Evolutionary conservation across 768 basidiomycete species (phyloP), one percentile per base, ranked within the genome.

Genomic region (Lyophyllum atratum): DNA sequence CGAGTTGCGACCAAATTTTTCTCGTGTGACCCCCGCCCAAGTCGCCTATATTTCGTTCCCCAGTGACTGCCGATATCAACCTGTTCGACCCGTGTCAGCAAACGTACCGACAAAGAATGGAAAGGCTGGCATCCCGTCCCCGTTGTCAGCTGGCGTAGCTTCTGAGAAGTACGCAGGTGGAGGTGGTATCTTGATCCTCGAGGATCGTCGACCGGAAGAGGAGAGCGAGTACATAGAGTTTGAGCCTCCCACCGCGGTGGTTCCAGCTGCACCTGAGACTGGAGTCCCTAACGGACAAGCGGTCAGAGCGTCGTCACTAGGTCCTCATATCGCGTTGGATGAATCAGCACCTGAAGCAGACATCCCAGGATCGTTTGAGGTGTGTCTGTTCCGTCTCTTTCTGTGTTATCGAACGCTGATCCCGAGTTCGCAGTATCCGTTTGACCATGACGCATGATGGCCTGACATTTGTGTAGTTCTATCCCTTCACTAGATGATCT

Each of bases 21-120:
- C 93, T 19, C 88, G 97, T 48, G 95, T 98, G 21, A 93, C 91
- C 2, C 92, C 95, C 19, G 85, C 88, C 0, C 97, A 99, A 69
- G 76, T 96, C 25, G 75, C 84, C n/a, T 85, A 90, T 72, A 84
- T 98, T 66, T 81, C 84, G 46, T 96, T 98, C 83, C 86, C 93
- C 0, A 59, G 76, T 11, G 85, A 88, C 33, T 80, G 85, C 26
- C 86, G 94, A 48, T 99, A 93, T 72, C 87, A 90, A 60, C 97
- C 97, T 22, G 90, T 98, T 15, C 85, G 96, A 33, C 82, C 90
- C 0, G 85, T 96, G 44, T 85, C 88, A 24, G 76, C 82, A 51
- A 75, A 76, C 51, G 64, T 76, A 17, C 53, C 67, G 29, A 60
- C 71, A 17, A 77, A 76, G 60, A 64, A 70, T 46, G 68, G 69